A percentile compares a stretch with the other conserved stretches of the same genome.
phyloP scores from a whole-genome alignment of 257 asterid genomes.

The Coffea eugenioides region DNA sequence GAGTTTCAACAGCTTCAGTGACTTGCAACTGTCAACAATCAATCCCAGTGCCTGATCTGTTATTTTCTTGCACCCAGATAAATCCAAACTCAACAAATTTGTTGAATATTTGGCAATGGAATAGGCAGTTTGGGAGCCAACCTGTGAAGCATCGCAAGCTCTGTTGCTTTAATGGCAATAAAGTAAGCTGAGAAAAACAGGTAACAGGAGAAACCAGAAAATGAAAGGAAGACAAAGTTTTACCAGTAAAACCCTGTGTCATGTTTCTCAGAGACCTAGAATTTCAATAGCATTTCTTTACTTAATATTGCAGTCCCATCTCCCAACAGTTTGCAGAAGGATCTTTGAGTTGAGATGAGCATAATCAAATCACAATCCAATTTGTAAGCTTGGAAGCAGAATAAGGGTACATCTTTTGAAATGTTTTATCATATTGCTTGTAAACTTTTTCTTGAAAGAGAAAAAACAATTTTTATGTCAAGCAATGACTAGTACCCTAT shows the following conservation, averaged over 20 bases:
- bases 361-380: not conserved
- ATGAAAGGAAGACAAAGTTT: not conserved
- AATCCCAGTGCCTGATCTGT: conserved; percentile 60
- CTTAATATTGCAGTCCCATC: not conserved
- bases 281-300: not conserved
- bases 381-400: not conserved
- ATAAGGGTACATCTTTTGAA: not conserved
- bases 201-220: not conserved
- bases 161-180: not conserved
- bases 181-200: not conserved
- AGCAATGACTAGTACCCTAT: not conserved
- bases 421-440: not conserved
- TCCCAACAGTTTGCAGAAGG: not conserved
- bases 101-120: conserved; percentile 59
- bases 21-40: conserved; percentile 67
- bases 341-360: not conserved
- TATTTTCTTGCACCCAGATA: conserved; percentile 70
- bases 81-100: conserved; percentile 57
- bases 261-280: not conserved
- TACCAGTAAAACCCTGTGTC: too few relatives aligned
- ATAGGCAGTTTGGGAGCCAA: conserved; percentile 53
- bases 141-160: conserved; percentile 29
- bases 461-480: not conserved
- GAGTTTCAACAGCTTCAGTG: conserved; percentile 66
- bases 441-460: not conserved